Conservation (phyloP, 2,329 filamentous ascomycete species). For the Hymenoscyphus linearis region DNA sequence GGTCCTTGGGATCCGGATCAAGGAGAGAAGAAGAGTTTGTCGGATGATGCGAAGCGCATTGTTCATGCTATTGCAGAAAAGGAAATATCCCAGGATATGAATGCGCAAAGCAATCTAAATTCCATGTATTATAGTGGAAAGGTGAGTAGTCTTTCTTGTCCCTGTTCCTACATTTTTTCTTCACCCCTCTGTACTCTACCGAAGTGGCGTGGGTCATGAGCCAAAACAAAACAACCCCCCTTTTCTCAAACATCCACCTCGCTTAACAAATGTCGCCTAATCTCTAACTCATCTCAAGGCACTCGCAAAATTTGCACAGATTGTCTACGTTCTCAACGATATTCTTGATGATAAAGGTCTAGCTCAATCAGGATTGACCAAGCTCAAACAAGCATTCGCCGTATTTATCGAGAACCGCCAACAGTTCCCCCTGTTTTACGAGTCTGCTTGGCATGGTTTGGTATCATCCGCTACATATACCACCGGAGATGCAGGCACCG, state of each 20-base stretch:
- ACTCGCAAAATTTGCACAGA: slow-evolving; percentile 68
- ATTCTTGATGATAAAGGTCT: slow-evolving; percentile 54
- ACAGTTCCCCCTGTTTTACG: slow-evolving; percentile 59
- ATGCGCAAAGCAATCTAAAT: slow-evolving; percentile 65
- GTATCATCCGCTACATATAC: slow-evolving; percentile 71
- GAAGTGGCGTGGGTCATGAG: neutral
- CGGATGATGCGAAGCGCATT: slow-evolving; percentile 47
- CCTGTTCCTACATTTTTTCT: neutral
- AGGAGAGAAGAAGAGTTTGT: slow-evolving; percentile 42
- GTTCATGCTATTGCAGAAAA: slow-evolving; percentile 60
- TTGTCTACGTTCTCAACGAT: slow-evolving; percentile 61
- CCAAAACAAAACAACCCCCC: neutral
- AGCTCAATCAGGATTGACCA: slow-evolving; percentile 51
- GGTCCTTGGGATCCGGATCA: slow-evolving; percentile 65
- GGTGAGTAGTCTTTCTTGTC: slow-evolving; percentile 36
- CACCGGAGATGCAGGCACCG: slow-evolving; percentile 62
- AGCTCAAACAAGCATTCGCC: slow-evolving; percentile 62
- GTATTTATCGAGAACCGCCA: slow-evolving; percentile 64
- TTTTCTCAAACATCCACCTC: neutral
- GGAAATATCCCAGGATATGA: slow-evolving; percentile 74
- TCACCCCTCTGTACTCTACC: neutral
- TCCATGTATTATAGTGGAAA: slow-evolving; percentile 95
- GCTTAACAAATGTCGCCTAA: neutral
- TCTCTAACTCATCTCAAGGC: slow-evolving; percentile 41
- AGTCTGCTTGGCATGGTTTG: slow-evolving; percentile 70